Evolutionary conservation across 306 rosid species (phyloP).

Genomic region (Begonia peltatifolia): DNA sequence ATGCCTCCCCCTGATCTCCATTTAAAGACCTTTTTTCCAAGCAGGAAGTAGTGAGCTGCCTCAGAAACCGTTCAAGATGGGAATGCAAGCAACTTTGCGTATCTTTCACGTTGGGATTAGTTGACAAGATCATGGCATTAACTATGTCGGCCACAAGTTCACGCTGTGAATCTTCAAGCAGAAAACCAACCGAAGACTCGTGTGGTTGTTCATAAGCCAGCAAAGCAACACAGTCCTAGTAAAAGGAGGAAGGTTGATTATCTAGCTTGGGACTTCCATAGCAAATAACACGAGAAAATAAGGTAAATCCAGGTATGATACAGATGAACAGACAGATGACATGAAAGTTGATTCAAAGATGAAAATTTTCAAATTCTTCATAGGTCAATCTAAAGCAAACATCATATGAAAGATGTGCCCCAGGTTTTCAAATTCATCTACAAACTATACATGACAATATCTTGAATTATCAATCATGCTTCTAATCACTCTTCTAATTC

Average conservation of each 20-base stretch:
- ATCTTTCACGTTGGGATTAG: slow-evolving; percentile 61
- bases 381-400: too few species aligned
- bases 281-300: too few species aligned
- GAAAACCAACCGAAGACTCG: slow-evolving; percentile 80
- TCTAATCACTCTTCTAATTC: too few species aligned
- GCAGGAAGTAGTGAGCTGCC: slow-evolving; percentile 88
- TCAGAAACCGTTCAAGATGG: slow-evolving; percentile 61
- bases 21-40: slow-evolving; percentile 57
- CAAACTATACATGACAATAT: too few species aligned
- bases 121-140: slow-evolving; percentile 77
- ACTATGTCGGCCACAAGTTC: slow-evolving; percentile 90
- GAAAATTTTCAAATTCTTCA: too few species aligned
- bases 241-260: slow-evolving; percentile 8
- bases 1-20: slow-evolving; percentile 89
- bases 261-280: background rate
- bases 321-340: too few species aligned
- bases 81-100: slow-evolving; percentile 52
- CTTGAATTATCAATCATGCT: too few species aligned
- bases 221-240: slow-evolving; percentile 83
- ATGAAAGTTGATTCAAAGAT: too few species aligned
- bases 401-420: too few species aligned
- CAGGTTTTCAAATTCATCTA: too few species aligned
- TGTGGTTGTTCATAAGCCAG: slow-evolving; percentile 76
- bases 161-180: slow-evolving; percentile 68
- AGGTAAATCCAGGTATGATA: too few species aligned